Percentiles rank a stretch among this genome's conserved stretches.
Conservation (phyloP, 371 early-diverging fungal species). For the Capillidium heterosporum region DNA sequence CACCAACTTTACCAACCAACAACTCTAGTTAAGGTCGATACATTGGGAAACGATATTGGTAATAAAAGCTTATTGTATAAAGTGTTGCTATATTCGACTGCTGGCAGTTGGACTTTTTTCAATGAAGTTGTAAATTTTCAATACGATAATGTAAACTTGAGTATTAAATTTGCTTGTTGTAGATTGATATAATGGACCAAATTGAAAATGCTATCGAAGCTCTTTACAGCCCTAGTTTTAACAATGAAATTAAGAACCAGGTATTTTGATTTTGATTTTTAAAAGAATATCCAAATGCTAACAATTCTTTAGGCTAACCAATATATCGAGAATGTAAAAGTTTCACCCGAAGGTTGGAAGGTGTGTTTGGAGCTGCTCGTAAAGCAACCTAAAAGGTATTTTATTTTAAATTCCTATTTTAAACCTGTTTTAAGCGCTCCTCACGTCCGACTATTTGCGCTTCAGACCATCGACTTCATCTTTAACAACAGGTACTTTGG, state of each 20-base stretch:
- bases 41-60: no score
- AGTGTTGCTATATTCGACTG: no score
- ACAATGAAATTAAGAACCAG: background rate
- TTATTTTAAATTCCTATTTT: background rate
- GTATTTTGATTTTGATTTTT: slow-evolving; percentile 1
- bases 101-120: no score
- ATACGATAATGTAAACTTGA: background rate
- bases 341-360: slow-evolving; percentile 70
- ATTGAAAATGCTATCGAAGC: slow-evolving; percentile 3
- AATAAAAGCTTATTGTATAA: no score
- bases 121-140: background rate
- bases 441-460: slow-evolving; percentile 65
- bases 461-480: slow-evolving; percentile 67
- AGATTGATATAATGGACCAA: background rate
- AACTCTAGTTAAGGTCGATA: no score
- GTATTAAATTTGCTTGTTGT: background rate
- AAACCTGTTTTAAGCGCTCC: slow-evolving; percentile 26
- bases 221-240: background rate
- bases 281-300: background rate
- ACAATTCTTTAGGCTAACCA: slow-evolving; percentile 44
- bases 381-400: slow-evolving; percentile 49
- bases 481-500: slow-evolving; percentile 33
- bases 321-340: slow-evolving; percentile 67
- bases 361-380: slow-evolving; percentile 62
- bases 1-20: no score